phyloP scores from a whole-genome alignment of 2,329 filamentous ascomycete genomes.

The Rhinocladiella similis region DNA sequence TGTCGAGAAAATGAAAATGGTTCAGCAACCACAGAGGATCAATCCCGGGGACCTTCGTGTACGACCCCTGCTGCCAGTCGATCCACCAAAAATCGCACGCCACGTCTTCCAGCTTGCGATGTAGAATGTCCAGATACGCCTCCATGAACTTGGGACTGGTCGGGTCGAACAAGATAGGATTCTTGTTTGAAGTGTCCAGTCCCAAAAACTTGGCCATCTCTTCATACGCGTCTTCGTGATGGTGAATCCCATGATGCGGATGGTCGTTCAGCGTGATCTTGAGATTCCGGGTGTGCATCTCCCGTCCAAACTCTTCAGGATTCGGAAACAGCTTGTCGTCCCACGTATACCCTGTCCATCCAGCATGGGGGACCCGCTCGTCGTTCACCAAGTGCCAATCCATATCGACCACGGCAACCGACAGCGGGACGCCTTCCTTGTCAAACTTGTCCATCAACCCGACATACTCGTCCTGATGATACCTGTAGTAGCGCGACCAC shows the following conservation, averaged over 20 bases:
- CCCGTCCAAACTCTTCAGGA: slow-evolving; percentile 52
- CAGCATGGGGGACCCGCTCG: slow-evolving; percentile 46
- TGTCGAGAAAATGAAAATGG: slow-evolving; percentile 64
- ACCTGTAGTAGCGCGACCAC: slow-evolving; percentile 65
- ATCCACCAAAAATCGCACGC: slow-evolving; percentile 68
- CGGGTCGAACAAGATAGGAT: slow-evolving; percentile 58
- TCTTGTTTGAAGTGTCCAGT: slow-evolving; percentile 51
- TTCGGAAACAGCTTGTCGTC: slow-evolving; percentile 59
- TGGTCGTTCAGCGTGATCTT: slow-evolving; percentile 63
- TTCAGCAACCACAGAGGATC: slow-evolving; percentile 67
- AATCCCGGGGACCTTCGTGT: slow-evolving; percentile 56
- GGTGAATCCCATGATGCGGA: slow-evolving; percentile 59
- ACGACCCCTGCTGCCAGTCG: slow-evolving; percentile 65
- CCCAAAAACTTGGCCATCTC: slow-evolving; percentile 55
- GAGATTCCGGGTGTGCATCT: slow-evolving; percentile 54
- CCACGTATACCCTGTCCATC: slow-evolving; percentile 66
- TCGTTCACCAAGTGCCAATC: slow-evolving; percentile 63
- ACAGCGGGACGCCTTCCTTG: slow-evolving; percentile 54
- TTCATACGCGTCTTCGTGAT: slow-evolving; percentile 58
- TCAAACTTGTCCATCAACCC: slow-evolving; percentile 58
- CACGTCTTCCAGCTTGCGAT: slow-evolving; percentile 55
- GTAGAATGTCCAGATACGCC: slow-evolving; percentile 60
- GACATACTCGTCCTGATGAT: slow-evolving; percentile 57
- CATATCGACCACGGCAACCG: slow-evolving; percentile 64
- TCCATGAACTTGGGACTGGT: slow-evolving; percentile 56